Base-by-base conservation (phyloP, 768 basidiomycete genomes). In the Amanita pallidorosea region DNA sequence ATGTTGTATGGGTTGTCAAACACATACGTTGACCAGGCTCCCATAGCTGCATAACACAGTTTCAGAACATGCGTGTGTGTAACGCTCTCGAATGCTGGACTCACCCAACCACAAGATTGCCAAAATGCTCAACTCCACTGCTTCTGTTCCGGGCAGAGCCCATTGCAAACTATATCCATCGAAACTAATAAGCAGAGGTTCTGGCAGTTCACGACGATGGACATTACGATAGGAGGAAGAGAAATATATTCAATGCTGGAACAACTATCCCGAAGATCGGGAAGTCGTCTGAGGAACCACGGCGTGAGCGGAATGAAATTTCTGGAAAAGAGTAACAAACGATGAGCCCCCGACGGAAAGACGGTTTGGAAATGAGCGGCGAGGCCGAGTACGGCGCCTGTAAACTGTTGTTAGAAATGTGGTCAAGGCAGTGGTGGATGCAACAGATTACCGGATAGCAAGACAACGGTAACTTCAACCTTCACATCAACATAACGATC, bases 61-160 rank as follows among this genome's bases (percentile, higher is more conserved):
- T 23, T 27, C 23, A 53, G 18, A 36, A 54, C 55, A 25, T 54
- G 15, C 4, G 1, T 11, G 17, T 17, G 17, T 11, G 17, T 17
- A 11, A 9, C 33, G 52, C 42, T 33, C 12, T 20, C 52, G n/a
- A n/a, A 49, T 18, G 1, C 40, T 38, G 23, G n/a, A 65, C 80
- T 55, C 60, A 84, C 87, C 70, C 34, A 90, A 69, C 88, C 88
- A 90, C 33, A 88, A 59, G 17, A 77, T 68, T 8, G 73, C 76
- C 27, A 85, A 58, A 18, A 83, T 54, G 61, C 82, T 76, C 48
- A 81, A 61, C 36, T 68, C 58, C 20, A 77, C 49, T 1, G 71
- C 78, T 58, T 89, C 88, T 18, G 80, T 67, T 51, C 75, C 63
- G 7, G 88, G 86, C 59, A 79, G 76, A 1, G 83, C 80, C 71